Conservation (phyloP, 2,329 filamentous ascomycete species). For the Diaporthe batatas region DNA sequence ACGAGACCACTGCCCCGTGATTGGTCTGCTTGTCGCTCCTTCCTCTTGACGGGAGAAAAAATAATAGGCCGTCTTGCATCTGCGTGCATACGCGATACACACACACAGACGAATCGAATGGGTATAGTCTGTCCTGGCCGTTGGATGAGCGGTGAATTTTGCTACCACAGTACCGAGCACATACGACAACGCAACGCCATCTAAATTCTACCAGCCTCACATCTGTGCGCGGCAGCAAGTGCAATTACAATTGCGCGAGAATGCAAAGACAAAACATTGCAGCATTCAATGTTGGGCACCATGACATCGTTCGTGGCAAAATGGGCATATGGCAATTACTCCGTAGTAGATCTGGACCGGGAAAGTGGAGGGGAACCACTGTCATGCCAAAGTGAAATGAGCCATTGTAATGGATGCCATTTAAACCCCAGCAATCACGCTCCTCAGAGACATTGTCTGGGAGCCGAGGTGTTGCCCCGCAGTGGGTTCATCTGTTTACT, state of each 20-base stretch:
- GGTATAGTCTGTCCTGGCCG: not conserved
- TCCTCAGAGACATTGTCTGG: conserved; percentile 23
- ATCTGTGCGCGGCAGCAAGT: too few species aligned
- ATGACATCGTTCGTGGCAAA: not conserved
- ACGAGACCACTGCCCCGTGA: conserved; percentile 2
- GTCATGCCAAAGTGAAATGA: conserved; percentile 30
- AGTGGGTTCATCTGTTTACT: conserved; percentile 24
- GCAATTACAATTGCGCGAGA: not conserved
- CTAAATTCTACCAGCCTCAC: not conserved
- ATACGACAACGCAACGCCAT: conserved; percentile 1
- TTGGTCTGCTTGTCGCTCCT: conserved; percentile 11
- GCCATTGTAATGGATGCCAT: conserved; percentile 28
- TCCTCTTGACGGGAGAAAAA: conserved; percentile 2
- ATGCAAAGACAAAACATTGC: conserved; percentile 19
- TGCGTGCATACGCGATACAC: conserved; percentile 21
- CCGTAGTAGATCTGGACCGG: not conserved
- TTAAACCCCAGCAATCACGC: conserved; percentile 30
- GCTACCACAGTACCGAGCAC: not conserved
- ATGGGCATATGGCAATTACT: not conserved
- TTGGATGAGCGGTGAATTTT: conserved; percentile 26
- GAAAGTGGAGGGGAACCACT: conserved; percentile 9
- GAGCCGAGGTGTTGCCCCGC: conserved; percentile 34
- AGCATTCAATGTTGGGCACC: not conserved
- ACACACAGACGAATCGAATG: not conserved
- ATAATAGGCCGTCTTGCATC: conserved; percentile 25